phyloP scores from a whole-genome alignment of 371 early-diverging fungal species.

The Rhizomucor miehei region DNA sequence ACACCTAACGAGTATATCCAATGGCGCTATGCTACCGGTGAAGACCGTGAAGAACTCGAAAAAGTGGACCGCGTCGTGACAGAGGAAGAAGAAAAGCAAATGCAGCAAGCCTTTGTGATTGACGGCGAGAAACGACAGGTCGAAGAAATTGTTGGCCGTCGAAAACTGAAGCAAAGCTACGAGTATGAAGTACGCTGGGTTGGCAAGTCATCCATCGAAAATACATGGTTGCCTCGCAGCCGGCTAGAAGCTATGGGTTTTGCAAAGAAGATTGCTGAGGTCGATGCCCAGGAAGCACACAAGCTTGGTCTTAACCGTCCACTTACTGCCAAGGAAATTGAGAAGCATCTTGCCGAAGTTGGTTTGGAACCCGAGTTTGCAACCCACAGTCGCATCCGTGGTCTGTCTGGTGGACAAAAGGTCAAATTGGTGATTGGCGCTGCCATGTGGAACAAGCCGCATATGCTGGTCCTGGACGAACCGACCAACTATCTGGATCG shows the following conservation, averaged over 20 bases:
- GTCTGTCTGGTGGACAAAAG: conserved; percentile 92
- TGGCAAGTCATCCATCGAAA: conserved; percentile 59
- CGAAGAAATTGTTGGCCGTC: conserved; percentile 61
- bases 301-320: conserved; percentile 65
- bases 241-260: conserved; percentile 69
- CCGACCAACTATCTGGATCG: conserved; percentile 86
- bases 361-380: conserved; percentile 73
- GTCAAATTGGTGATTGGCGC: conserved; percentile 87
- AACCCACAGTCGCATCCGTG: conserved; percentile 81
- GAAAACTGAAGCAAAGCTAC: conserved; percentile 68
- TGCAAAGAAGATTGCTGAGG: conserved; percentile 62
- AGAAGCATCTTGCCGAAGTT: conserved; percentile 68
- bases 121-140: conserved; percentile 65
- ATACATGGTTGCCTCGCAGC: conserved; percentile 72
- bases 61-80: conserved; percentile 60
- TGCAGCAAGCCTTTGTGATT: conserved; percentile 59
- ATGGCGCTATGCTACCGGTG: conserved; percentile 82
- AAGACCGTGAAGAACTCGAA: conserved; percentile 77
- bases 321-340: conserved; percentile 63
- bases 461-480: conserved; percentile 88
- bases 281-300: conserved; percentile 66
- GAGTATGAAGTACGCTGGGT: conserved; percentile 69
- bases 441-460: conserved; percentile 83
- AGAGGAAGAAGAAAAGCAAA: conserved; percentile 63
- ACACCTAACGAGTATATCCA: conserved; percentile 85